These are phyloP conservation scores for Pythium coloratum DNA, from an alignment of 352 stramenopile genomes.

Conservation along the genomic window DNA sequence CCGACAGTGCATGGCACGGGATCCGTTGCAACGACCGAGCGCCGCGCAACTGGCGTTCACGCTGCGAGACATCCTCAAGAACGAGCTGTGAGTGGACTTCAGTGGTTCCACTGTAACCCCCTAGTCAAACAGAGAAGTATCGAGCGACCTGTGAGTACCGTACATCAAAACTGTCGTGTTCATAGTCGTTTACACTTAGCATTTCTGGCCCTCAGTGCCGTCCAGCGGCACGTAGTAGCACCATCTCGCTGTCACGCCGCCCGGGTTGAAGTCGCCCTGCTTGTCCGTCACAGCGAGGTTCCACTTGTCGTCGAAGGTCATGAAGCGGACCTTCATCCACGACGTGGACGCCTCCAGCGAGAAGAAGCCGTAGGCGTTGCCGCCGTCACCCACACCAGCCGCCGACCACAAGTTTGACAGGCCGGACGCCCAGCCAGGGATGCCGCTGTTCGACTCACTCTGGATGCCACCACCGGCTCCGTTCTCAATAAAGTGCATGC, in stretches of 20 bases:
- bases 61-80: constrained; percentile 70
- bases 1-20: constrained; percentile 50
- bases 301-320: constrained; percentile 27
- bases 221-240: not conserved
- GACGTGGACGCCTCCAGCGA: constrained; percentile 19
- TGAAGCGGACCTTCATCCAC: constrained; percentile 29
- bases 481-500: constrained; percentile 33
- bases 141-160: too few relatives aligned
- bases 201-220: not conserved
- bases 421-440: not conserved
- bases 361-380: constrained; percentile 29
- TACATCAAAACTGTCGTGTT: not conserved
- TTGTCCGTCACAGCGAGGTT: constrained; percentile 10
- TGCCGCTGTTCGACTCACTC: constrained; percentile 18
- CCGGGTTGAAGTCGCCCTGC: not conserved
- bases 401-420: not conserved
- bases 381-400: not conserved
- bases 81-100: constrained; percentile 32
- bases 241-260: not conserved
- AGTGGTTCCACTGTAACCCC: not conserved
- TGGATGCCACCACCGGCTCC: constrained; percentile 30
- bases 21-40: constrained; percentile 53
- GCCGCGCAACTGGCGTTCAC: constrained; percentile 76
- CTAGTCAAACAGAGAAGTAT: too few relatives aligned
- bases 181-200: not conserved